A percentile compares a stretch with the other conserved stretches of the same genome.
Evolutionary conservation across 257 asterid species (phyloP).

Genomic region (Asclepias syriaca): DNA sequence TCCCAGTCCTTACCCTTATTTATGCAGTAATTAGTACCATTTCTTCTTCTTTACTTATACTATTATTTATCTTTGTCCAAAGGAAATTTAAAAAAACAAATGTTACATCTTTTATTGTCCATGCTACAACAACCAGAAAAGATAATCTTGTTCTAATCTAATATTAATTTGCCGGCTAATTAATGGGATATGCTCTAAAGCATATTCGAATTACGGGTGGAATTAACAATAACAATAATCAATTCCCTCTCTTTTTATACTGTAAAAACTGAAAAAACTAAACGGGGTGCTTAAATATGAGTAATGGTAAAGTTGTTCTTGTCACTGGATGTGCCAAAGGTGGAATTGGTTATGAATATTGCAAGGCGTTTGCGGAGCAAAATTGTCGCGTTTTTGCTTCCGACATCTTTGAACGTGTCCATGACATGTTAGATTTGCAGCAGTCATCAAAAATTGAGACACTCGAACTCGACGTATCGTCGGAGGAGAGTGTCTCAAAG

Average conservation of each 20-base stretch:
- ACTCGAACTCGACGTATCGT: conserved; percentile 56
- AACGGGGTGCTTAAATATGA: conserved; percentile 19
- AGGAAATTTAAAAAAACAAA: too few relatives aligned
- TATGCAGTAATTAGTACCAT: not conserved
- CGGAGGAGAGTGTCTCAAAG: conserved; percentile 44
- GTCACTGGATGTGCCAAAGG: conserved; percentile 80
- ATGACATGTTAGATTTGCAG: conserved; percentile 41
- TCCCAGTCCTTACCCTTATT: not conserved
- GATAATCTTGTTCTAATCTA: not conserved
- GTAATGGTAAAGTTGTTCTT: conserved; percentile 44
- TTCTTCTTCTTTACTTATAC: too few relatives aligned
- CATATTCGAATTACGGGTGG: conserved; percentile 18
- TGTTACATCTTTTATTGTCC: too few relatives aligned
- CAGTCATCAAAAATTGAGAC: conserved; percentile 40
- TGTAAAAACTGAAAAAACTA: not conserved
- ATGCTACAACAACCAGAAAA: not conserved
- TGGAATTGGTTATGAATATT: conserved; percentile 77
- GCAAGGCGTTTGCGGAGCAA: conserved; percentile 66
- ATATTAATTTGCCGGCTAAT: conserved; percentile 8
- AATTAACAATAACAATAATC: conserved; percentile 9
- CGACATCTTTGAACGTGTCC: conserved; percentile 30
- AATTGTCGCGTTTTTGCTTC: conserved; percentile 61
- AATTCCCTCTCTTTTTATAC: not conserved
- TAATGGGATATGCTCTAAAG: conserved; percentile 5
- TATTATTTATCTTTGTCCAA: not conserved